Evolutionary conservation across 2,329 filamentous ascomycete species (phyloP).

Genomic region (Huntiella abstrusa): DNA sequence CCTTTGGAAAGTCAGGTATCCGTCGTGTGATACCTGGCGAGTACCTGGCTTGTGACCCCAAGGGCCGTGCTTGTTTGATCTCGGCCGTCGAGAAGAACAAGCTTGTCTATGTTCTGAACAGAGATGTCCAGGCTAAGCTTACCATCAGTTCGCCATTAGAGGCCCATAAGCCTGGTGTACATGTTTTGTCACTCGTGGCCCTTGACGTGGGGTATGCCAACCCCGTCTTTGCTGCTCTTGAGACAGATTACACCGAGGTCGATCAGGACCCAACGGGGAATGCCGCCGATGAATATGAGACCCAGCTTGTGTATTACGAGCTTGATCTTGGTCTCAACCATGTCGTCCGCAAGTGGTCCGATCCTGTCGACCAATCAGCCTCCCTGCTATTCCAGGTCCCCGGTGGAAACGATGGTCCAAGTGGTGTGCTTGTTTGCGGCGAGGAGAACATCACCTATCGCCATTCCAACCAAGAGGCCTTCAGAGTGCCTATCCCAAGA

Average conservation of each 20-base stretch:
- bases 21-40: constrained; percentile 87
- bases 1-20: constrained; percentile 92
- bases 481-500: constrained; percentile 75
- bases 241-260: constrained; percentile 79
- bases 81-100: constrained; percentile 98
- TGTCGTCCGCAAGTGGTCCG: constrained; percentile 90
- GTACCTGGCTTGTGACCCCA: constrained; percentile 88
- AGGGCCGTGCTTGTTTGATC: constrained; percentile 85
- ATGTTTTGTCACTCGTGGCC: constrained; percentile 74
- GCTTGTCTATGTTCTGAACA: constrained; percentile 93
- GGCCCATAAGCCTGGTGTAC: constrained; percentile 78
- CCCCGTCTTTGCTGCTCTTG: constrained; percentile 84
- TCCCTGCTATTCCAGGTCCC: constrained; percentile 89
- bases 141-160: constrained; percentile 95
- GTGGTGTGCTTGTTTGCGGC: constrained; percentile 84
- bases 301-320: constrained; percentile 90
- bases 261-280: constrained; percentile 81
- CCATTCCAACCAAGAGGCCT: constrained; percentile 85
- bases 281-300: constrained; percentile 66
- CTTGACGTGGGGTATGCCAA: constrained; percentile 95
- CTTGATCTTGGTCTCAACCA: constrained; percentile 93
- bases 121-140: constrained; percentile 82
- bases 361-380: constrained; percentile 76
- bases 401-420: constrained; percentile 81
- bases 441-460: constrained; percentile 91